Conservation (phyloP, 345 rosid species). For the Hevea brasiliensis region DNA sequence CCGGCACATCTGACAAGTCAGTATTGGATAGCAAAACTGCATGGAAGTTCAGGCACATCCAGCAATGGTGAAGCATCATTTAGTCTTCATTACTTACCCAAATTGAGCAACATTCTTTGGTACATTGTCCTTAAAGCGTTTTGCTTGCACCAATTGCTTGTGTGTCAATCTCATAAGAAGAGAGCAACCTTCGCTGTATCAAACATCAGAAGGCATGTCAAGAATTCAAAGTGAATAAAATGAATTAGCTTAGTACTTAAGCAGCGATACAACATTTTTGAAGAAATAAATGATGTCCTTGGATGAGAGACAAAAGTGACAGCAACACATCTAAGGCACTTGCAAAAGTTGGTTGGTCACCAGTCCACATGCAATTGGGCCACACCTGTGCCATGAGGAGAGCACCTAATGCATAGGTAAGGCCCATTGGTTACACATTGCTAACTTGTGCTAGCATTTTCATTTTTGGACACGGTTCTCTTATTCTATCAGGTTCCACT, state of each 20-base stretch:
- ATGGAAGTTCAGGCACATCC: not conserved
- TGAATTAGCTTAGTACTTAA: not conserved
- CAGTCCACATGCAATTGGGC: slow-evolving; percentile 1
- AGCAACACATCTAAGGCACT: slow-evolving; percentile 1
- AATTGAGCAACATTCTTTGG: slow-evolving; percentile 41
- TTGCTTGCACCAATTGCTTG: slow-evolving; percentile 37
- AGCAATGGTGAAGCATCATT: not conserved
- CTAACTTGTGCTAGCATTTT: not conserved
- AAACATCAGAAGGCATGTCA: slow-evolving; percentile 2
- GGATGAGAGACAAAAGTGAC: not conserved
- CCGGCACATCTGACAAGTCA: not conserved
- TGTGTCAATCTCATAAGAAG: slow-evolving; percentile 57
- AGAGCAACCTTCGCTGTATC: slow-evolving; percentile 79
- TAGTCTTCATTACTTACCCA: not conserved
- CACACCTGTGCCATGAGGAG: slow-evolving; percentile 5
- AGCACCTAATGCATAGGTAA: not conserved
- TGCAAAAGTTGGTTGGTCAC: not conserved
- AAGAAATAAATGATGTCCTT: not conserved
- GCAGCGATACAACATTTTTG: not conserved
- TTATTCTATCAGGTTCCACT: not conserved
- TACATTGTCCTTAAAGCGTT: slow-evolving; percentile 25
- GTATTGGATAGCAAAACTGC: not conserved
- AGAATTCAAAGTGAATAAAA: not conserved
- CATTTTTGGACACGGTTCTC: not conserved
- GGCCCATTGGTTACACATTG: not conserved